Evolutionary conservation across 1,284 basidiomycete species (phyloP), one percentile per base, ranked within the genome.

Genomic region (Tremellales sp.): DNA sequence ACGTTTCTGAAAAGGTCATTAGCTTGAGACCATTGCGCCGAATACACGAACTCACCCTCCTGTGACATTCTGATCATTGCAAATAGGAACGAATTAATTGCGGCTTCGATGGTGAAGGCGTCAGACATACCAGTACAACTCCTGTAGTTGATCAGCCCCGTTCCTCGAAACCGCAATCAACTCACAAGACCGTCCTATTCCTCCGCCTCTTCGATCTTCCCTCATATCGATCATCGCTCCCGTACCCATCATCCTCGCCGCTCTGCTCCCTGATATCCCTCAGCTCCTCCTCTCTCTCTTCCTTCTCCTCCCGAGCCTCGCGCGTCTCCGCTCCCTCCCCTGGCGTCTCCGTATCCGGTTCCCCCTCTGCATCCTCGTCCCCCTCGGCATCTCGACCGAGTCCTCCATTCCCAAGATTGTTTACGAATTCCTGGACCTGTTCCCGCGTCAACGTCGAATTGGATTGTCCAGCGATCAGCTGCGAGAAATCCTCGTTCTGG

Each of bases 161-260:
- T 33, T 24, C 29, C n/a, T 9, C n/a, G 18, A 14, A 13, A 22
- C 18, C 27, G 34, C 27, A 1, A 8, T 13, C 13, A 10, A 62
- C 65, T 65, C 56, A 67, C 60, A 72, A 43, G 1, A 61, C 57
- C n/a, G 65, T 66, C 40, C 70, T 50, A 48, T 71, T 70, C 42
- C 70, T 43, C 39, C 59, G 60, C 43, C 63, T 53, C 53, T 68
- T 68, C 12, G 34, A 47, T n/a, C 52, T 45, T 16, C 44, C 54
- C 14, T 54, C 34, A 4, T 51, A 52, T 5, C 47, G 50, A 5
- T 50, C 52, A 19, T 53, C 43, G 4, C 36, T 47, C 4, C 46
- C 45, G 24, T 45, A 53, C 9, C 51, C 47, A 4, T 35, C 34
- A 28, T 51, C 50, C 4, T 35, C 19, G 16, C 19, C 10, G 4